These are phyloP conservation scores for Aspergillus alliaceus DNA, from an alignment of 2,329 filamentous ascomycete genomes.

Conservation along the genomic window DNA sequence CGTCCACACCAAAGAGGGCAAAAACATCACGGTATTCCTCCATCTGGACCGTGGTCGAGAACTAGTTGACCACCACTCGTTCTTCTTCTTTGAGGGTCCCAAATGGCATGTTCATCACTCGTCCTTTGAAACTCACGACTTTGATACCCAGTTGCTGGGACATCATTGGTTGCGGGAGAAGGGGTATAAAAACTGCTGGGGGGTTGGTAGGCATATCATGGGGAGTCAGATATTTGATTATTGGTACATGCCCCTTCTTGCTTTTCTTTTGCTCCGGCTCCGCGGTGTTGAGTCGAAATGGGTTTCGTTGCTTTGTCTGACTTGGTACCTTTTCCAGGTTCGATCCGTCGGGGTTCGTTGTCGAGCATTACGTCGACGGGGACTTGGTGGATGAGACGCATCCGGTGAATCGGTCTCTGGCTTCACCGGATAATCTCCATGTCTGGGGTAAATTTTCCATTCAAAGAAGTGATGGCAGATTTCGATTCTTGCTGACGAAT, in stretches of 20 bases:
- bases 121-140: slow-evolving; percentile 69
- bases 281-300: not conserved
- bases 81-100: slow-evolving; percentile 45
- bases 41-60: slow-evolving; percentile 55
- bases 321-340: no score
- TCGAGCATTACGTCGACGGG: slow-evolving; percentile 72
- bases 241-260: slow-evolving; percentile 52
- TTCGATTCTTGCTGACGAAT: no score
- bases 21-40: slow-evolving; percentile 50
- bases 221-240: slow-evolving; percentile 73
- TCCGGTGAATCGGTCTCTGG: slow-evolving; percentile 35
- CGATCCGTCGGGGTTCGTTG: slow-evolving; percentile 61
- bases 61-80: slow-evolving; percentile 56
- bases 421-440: slow-evolving; percentile 9
- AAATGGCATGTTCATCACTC: slow-evolving; percentile 63
- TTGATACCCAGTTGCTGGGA: slow-evolving; percentile 67
- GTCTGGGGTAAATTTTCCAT: slow-evolving; percentile 11
- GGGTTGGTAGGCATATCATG: slow-evolving; percentile 67
- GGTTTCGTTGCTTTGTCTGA: no score
- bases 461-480: no score
- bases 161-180: slow-evolving; percentile 67
- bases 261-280: not conserved
- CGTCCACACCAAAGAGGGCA: no score
- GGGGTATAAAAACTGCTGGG: slow-evolving; percentile 67
- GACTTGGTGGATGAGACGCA: slow-evolving; percentile 62